A percentile compares a stretch with the other conserved stretches of the same genome.
phyloP scores from a whole-genome alignment of 768 basidiomycete genomes.

The Tremella fuciformis region DNA sequence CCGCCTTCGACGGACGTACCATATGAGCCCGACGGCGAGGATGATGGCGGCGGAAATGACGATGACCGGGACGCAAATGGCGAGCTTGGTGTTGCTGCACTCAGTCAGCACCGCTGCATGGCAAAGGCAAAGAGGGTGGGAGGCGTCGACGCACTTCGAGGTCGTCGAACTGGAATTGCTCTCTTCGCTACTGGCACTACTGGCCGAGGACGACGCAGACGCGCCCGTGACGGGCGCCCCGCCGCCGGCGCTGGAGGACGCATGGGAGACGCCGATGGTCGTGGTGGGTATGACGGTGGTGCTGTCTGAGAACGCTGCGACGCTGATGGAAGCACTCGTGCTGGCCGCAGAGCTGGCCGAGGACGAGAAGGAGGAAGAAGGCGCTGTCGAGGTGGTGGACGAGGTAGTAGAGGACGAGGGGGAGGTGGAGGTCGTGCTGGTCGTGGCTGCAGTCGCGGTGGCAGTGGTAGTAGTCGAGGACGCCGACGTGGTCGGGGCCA shows the following conservation, averaged over 20 bases:
- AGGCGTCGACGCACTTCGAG: background rate
- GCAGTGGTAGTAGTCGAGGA: constrained; percentile 13
- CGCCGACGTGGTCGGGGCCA: background rate
- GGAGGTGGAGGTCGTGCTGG: constrained; percentile 1
- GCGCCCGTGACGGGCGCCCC: background rate
- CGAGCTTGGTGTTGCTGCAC: background rate
- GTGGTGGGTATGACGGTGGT: constrained; percentile 4
- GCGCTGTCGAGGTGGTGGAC: constrained; percentile 2
- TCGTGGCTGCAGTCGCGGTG: background rate
- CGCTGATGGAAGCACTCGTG: background rate
- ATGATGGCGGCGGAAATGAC: constrained; percentile 5
- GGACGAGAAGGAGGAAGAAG: constrained; percentile 6
- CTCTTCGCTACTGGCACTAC: constrained; percentile 3
- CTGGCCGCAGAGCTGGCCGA: background rate
- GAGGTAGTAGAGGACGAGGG: constrained; percentile 12
- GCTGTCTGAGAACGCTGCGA: background rate
- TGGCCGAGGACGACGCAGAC: background rate
- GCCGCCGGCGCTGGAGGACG: background rate
- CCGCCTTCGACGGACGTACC: constrained; percentile 5
- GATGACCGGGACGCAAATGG: constrained; percentile 2
- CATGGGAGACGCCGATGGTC: background rate
- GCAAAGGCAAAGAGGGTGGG: background rate
- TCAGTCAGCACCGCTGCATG: background rate
- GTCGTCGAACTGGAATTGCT: background rate
- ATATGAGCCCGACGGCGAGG: background rate